These are phyloP conservation scores for Tilletiopsis washingtonensis DNA, from an alignment of 1,284 basidiomycete genomes.

Conservation along the genomic window DNA sequence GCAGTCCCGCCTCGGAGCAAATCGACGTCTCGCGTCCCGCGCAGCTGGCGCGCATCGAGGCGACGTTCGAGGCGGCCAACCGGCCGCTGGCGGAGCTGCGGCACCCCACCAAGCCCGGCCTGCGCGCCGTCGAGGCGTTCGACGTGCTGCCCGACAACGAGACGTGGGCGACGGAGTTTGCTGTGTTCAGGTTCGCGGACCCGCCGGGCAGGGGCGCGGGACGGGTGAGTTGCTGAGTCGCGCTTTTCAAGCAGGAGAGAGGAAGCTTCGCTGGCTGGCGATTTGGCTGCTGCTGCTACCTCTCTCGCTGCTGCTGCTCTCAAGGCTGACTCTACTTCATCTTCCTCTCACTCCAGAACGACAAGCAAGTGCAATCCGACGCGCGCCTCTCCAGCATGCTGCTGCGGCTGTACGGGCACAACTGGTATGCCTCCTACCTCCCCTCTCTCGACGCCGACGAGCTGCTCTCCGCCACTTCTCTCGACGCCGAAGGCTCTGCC, in stretches of 20 bases:
- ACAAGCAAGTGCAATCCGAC: no score
- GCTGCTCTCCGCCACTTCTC: no score
- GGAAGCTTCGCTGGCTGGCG: neutral
- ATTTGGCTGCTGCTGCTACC: neutral
- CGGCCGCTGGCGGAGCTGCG: conserved; percentile 22
- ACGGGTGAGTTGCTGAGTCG: neutral
- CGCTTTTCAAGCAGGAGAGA: neutral
- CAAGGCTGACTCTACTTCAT: no score
- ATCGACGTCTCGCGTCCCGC: conserved; percentile 35
- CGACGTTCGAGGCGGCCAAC: conserved; percentile 33
- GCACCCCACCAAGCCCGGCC: conserved; percentile 38
- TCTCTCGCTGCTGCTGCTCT: neutral
- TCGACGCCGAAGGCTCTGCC: no score
- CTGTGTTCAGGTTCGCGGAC: conserved; percentile 43
- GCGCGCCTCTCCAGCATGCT: no score
- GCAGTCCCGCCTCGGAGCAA: conserved; percentile 17
- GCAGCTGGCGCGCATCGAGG: conserved; percentile 38
- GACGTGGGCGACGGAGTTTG: conserved; percentile 43
- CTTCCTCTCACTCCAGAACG: no score
- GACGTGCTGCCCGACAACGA: conserved; percentile 44
- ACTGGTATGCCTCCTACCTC: no score
- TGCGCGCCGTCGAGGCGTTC: conserved; percentile 36
- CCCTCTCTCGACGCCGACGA: no score
- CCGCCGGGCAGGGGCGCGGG: conserved; percentile 22
- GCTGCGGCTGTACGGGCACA: no score